Conservation (phyloP, 2,329 filamentous ascomycete genomes). For the Xylariaceae sp. region DNA sequence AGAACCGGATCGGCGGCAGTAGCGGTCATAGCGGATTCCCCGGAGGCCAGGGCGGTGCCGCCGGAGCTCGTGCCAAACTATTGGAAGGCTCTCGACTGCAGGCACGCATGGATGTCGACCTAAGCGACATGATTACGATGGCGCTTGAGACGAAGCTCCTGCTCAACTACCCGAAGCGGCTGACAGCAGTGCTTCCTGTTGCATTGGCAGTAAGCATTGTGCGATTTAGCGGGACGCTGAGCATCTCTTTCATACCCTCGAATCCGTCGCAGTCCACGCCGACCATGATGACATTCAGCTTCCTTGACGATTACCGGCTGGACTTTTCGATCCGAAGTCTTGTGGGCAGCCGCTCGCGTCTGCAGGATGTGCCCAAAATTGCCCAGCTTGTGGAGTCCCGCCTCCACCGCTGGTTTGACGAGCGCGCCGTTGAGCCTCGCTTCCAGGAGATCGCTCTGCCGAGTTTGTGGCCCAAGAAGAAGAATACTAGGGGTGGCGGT, state of each 20-base stretch:
- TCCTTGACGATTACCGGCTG: constrained; percentile 84
- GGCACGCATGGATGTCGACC: constrained; percentile 94
- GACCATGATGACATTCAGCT: constrained; percentile 93
- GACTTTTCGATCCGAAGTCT: constrained; percentile 83
- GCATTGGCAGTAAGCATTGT: constrained; percentile 91
- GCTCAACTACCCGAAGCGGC: constrained; percentile 90
- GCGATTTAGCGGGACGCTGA: constrained; percentile 91
- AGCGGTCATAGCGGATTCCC: background rate
- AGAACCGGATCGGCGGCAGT: constrained; percentile 32
- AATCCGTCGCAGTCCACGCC: constrained; percentile 71
- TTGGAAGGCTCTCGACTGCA: constrained; percentile 78
- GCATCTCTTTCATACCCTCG: constrained; percentile 87
- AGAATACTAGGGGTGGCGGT: constrained; percentile 74
- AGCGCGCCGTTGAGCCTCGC: constrained; percentile 81
- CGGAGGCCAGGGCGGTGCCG: constrained; percentile 55
- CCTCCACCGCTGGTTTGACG: constrained; percentile 86
- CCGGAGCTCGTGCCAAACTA: constrained; percentile 51
- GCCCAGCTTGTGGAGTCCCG: constrained; percentile 81
- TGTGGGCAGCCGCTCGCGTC: constrained; percentile 76
- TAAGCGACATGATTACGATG: constrained; percentile 94
- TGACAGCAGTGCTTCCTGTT: constrained; percentile 88
- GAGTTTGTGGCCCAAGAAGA: constrained; percentile 82
- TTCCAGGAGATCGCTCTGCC: constrained; percentile 88
- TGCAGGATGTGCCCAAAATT: constrained; percentile 89
- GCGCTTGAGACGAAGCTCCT: constrained; percentile 93